Conservation (phyloP, 345 rosid species). For the Geranium rotundifolium region DNA sequence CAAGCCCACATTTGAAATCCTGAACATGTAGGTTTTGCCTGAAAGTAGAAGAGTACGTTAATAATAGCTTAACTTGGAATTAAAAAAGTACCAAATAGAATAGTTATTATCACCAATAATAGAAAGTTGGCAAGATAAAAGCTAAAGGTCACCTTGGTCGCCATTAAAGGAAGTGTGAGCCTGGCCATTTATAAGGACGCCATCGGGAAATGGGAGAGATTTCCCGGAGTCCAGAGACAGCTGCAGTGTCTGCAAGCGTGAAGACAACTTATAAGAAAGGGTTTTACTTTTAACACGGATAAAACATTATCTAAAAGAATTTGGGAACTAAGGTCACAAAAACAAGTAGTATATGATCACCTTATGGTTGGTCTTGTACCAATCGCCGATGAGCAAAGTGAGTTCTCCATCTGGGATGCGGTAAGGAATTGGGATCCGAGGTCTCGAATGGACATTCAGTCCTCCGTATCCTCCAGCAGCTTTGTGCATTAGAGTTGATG, state of each 20-base stretch:
- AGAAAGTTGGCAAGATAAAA: not conserved
- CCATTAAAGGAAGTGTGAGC: constrained; percentile 36
- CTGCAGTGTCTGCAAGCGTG: constrained; percentile 8
- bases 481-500: constrained; percentile 68
- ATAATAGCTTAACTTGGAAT: not conserved
- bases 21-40: constrained; percentile 83
- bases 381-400: constrained; percentile 75
- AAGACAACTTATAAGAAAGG: not conserved
- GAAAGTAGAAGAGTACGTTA: constrained; percentile 11
- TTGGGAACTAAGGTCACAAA: no score
- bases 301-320: no score
- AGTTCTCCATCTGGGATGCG: constrained; percentile 55
- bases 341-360: constrained; percentile 12
- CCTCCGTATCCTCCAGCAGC: constrained; percentile 87
- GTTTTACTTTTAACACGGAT: no score
- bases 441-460: constrained; percentile 47
- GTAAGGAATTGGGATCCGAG: constrained; percentile 69
- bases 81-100: not conserved
- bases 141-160: constrained; percentile 37
- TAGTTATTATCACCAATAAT: not conserved
- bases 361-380: constrained; percentile 76
- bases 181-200: constrained; percentile 57
- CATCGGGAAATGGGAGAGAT: constrained; percentile 28
- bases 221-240: constrained; percentile 7
- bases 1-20: constrained; percentile 78